phyloP scores from a whole-genome alignment of 2,329 filamentous ascomycete species.

The Phialophora tarda region DNA sequence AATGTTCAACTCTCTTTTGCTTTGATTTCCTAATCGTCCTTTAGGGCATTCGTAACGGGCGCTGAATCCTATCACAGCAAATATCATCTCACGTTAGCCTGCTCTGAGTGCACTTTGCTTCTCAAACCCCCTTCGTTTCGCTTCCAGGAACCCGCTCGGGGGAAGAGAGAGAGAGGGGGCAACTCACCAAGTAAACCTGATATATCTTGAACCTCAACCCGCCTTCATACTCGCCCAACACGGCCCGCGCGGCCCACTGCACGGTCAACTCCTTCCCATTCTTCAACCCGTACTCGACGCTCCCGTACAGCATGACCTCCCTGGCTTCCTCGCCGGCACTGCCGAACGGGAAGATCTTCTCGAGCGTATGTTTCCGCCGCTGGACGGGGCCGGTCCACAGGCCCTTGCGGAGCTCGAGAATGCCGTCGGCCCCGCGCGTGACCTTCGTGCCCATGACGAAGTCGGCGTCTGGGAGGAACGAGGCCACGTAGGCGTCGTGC shows the following conservation, averaged over 20 bases:
- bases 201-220: conserved; percentile 40
- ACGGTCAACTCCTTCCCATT: conserved; percentile 54
- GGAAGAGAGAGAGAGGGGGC: background rate
- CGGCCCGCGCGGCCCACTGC: conserved; percentile 58
- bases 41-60: conserved; percentile 19
- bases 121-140: background rate
- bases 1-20: background rate
- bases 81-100: conserved; percentile 11
- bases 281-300: conserved; percentile 59
- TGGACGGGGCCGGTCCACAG: conserved; percentile 60
- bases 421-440: conserved; percentile 54
- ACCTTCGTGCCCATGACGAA: conserved; percentile 60
- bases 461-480: conserved; percentile 56
- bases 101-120: background rate
- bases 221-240: conserved; percentile 37
- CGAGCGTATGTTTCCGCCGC: conserved; percentile 39
- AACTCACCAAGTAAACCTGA: conserved; percentile 41
- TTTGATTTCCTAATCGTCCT: conserved; percentile 4
- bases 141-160: background rate
- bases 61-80: conserved; percentile 19
- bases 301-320: conserved; percentile 62
- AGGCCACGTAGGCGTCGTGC: conserved; percentile 56
- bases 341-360: conserved; percentile 57
- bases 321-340: conserved; percentile 46
- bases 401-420: conserved; percentile 56